These are phyloP conservation scores for Cytospora piceicola DNA, from an alignment of 2,329 filamentous ascomycete species.

Conservation along the genomic window DNA sequence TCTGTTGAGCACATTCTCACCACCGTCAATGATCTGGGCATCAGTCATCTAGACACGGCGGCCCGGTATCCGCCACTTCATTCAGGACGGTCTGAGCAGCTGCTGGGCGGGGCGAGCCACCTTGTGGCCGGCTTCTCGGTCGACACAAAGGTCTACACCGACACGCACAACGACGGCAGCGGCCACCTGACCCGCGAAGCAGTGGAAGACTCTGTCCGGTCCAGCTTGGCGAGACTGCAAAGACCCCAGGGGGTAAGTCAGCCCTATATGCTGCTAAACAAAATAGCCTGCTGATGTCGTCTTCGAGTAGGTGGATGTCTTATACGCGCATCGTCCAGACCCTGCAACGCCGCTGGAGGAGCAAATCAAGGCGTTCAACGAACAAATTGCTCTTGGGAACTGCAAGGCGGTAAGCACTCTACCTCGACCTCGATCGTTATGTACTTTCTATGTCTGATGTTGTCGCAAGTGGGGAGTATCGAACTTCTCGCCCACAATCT, in stretches of 20 bases:
- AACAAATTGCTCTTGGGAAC: slow-evolving; percentile 38
- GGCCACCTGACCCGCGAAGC: slow-evolving; percentile 36
- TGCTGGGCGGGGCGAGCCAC: slow-evolving; percentile 38
- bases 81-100: slow-evolving; percentile 38
- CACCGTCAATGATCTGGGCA: slow-evolving; percentile 23
- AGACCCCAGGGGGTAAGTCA: neutral
- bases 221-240: slow-evolving; percentile 37
- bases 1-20: slow-evolving; percentile 31
- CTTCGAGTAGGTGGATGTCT: slow-evolving; percentile 37
- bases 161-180: slow-evolving; percentile 35
- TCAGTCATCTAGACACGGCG: slow-evolving; percentile 30
- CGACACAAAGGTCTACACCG: slow-evolving; percentile 42
- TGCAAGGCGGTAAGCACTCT: slow-evolving; percentile 37
- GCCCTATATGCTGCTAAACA: no score
- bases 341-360: slow-evolving; percentile 40
- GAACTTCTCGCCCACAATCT: slow-evolving; percentile 39
- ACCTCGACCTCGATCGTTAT: neutral
- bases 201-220: slow-evolving; percentile 35
- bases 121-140: slow-evolving; percentile 36
- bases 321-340: slow-evolving; percentile 43
- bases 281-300: slow-evolving; percentile 23
- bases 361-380: slow-evolving; percentile 41
- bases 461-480: slow-evolving; percentile 42
- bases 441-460: neutral
- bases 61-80: slow-evolving; percentile 40